A percentile compares a stretch with the other conserved stretches of the same genome.
Conservation (phyloP, 116 monocot species). For the Trichopus zeylanicus region DNA sequence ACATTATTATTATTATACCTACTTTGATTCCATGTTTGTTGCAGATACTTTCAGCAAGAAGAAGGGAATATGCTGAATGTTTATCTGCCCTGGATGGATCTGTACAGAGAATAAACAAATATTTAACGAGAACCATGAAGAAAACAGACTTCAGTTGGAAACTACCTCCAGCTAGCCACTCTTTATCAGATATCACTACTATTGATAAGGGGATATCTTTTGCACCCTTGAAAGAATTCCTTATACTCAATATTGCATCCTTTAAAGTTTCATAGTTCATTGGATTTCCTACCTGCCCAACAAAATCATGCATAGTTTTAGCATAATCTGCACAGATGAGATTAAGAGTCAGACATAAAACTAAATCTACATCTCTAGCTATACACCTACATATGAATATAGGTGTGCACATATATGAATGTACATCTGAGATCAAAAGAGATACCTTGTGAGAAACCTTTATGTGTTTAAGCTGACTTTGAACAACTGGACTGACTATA, state of each 20-base stretch:
- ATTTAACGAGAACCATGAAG: background rate
- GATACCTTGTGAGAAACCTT: constrained; percentile 77
- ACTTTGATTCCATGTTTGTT: constrained; percentile 77
- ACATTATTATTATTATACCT: constrained; percentile 4
- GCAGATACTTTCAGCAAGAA: constrained; percentile 97
- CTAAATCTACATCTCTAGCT: too few relatives aligned
- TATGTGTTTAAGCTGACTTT: constrained; percentile 57
- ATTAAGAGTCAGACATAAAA: background rate
- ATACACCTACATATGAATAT: background rate
- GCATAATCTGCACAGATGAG: background rate
- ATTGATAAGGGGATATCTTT: constrained; percentile 67
- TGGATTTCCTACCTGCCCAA: constrained; percentile 82
- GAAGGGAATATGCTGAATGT: constrained; percentile 87
- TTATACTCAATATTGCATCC: constrained; percentile 71
- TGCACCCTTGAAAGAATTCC: constrained; percentile 38
- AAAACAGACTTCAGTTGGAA: background rate
- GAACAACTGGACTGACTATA: constrained; percentile 26
- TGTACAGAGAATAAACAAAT: constrained; percentile 23
- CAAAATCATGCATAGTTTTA: background rate
- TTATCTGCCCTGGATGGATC: constrained; percentile 85
- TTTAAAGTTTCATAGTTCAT: constrained; percentile 82
- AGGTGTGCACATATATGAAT: background rate
- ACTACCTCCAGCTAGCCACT: constrained; percentile 81
- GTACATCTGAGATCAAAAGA: constrained; percentile 12
- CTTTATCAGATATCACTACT: constrained; percentile 86